phyloP scores from a whole-genome alignment of 306 rosid genomes.

The Lathyrus tuberosus region DNA sequence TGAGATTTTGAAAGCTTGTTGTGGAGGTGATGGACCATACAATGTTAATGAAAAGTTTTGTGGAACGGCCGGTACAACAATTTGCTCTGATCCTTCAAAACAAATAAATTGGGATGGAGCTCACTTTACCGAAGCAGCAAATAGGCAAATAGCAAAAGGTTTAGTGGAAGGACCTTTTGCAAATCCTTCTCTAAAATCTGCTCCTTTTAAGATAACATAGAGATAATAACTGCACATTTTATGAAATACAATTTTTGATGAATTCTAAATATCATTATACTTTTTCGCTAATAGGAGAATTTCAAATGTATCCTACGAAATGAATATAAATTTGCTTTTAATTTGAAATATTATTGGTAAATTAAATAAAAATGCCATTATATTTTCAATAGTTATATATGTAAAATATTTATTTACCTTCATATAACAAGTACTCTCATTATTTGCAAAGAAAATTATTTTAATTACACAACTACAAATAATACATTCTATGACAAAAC shows the following conservation, averaged over 20 bases:
- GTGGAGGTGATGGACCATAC: background rate
- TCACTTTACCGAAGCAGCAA: background rate
- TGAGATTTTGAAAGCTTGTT: constrained; percentile 3
- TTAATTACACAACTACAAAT: no score
- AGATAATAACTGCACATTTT: background rate
- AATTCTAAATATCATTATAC: background rate
- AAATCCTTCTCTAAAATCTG: background rate
- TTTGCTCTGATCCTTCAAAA: background rate
- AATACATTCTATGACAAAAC: no score
- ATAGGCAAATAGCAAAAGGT: background rate
- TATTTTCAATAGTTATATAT: no score
- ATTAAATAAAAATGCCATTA: no score
- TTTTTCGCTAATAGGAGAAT: background rate
- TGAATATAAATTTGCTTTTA: no score
- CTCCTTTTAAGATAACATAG: background rate
- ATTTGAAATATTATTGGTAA: no score
- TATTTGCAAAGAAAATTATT: no score
- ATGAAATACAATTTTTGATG: background rate
- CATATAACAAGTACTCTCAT: no score
- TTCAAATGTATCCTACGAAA: background rate
- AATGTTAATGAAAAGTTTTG: background rate
- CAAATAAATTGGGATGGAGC: background rate
- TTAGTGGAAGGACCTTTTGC: constrained; percentile 1
- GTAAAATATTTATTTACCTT: background rate
- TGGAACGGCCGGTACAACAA: background rate